phyloP scores from a whole-genome alignment of 345 rosid species.

The Bruguiera sexangula region DNA sequence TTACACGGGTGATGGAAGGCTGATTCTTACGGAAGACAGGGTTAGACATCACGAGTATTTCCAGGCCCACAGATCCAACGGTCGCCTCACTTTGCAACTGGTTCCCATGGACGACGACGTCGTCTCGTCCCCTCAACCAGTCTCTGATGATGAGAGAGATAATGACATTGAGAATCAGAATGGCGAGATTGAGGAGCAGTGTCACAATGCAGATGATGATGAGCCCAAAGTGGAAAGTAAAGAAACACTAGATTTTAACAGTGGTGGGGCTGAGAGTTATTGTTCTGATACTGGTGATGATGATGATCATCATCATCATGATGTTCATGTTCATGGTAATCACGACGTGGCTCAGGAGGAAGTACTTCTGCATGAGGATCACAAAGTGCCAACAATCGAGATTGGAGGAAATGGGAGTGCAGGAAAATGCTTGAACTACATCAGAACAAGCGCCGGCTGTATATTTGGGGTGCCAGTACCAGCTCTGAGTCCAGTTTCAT shows the following conservation, averaged over 20 bases:
- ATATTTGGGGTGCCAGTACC: constrained; percentile 35
- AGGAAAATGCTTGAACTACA: constrained; percentile 28
- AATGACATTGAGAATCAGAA: background rate
- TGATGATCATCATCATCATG: background rate
- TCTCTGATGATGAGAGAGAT: background rate
- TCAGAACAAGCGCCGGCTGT: constrained; percentile 23
- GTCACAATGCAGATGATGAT: background rate
- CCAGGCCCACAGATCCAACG: constrained; percentile 54
- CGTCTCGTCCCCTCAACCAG: constrained; percentile 2
- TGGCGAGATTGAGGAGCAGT: background rate
- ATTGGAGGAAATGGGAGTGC: constrained; percentile 17
- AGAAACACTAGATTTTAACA: background rate
- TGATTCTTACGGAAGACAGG: constrained; percentile 59
- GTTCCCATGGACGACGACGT: constrained; percentile 42
- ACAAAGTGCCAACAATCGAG: background rate
- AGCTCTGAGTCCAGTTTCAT: constrained; percentile 36
- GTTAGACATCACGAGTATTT: constrained; percentile 67
- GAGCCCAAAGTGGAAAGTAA: constrained; percentile 3
- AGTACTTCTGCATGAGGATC: background rate
- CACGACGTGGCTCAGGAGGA: background rate
- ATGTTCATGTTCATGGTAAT: background rate
- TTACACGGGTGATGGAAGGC: constrained; percentile 61
- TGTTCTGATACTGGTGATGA: background rate
- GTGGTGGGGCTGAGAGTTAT: background rate
- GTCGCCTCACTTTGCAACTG: constrained; percentile 69